Percentiles rank a stretch among this genome's conserved stretches.
phyloP scores from a whole-genome alignment of 768 basidiomycete genomes.

The Boletus pseudo-olivaceus region DNA sequence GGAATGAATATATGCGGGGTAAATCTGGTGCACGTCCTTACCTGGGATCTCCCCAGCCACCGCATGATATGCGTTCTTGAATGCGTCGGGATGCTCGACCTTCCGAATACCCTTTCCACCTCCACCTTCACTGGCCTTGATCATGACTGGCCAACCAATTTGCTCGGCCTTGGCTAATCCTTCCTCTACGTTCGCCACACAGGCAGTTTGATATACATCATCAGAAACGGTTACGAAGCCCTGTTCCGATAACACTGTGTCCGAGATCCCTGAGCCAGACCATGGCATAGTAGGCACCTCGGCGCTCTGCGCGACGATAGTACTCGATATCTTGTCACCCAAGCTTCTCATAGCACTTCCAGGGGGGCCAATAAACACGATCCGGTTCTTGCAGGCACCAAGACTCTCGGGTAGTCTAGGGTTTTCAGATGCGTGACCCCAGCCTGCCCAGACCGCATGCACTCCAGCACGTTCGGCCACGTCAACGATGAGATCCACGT shows the following conservation, averaged over 20 bases:
- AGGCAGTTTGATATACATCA: slow-evolving; percentile 82
- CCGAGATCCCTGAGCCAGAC: slow-evolving; percentile 92
- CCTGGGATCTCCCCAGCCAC: slow-evolving; percentile 97
- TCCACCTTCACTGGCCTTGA: slow-evolving; percentile 98
- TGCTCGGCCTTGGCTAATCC: slow-evolving; percentile 78
- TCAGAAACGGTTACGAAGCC: slow-evolving; percentile 97
- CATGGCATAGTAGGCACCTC: slow-evolving; percentile 98
- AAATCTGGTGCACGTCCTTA: slow-evolving; percentile 32
- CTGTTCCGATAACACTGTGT: slow-evolving; percentile 77
- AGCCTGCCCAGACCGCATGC: slow-evolving; percentile 99
- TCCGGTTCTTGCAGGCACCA: slow-evolving; percentile 87
- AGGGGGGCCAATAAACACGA: slow-evolving; percentile 98
- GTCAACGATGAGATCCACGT: slow-evolving; percentile 98
- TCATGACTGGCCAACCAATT: slow-evolving; percentile 98
- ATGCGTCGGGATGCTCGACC: slow-evolving; percentile 80
- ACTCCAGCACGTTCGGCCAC: slow-evolving; percentile 96
- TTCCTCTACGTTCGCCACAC: slow-evolving; percentile 83
- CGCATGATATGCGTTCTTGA: slow-evolving; percentile 93
- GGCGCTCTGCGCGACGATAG: slow-evolving; percentile 97
- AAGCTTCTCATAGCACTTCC: slow-evolving; percentile 98
- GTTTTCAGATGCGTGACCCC: slow-evolving; percentile 99
- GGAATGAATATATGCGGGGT: slow-evolving; percentile 6
- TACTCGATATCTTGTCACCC: slow-evolving; percentile 99
- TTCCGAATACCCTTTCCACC: slow-evolving; percentile 99
- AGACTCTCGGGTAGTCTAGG: slow-evolving; percentile 93